A percentile compares a stretch with the other conserved stretches of the same genome.
Evolutionary conservation across 345 rosid genomes (phyloP).

Genomic region (Citrus sinensis): DNA sequence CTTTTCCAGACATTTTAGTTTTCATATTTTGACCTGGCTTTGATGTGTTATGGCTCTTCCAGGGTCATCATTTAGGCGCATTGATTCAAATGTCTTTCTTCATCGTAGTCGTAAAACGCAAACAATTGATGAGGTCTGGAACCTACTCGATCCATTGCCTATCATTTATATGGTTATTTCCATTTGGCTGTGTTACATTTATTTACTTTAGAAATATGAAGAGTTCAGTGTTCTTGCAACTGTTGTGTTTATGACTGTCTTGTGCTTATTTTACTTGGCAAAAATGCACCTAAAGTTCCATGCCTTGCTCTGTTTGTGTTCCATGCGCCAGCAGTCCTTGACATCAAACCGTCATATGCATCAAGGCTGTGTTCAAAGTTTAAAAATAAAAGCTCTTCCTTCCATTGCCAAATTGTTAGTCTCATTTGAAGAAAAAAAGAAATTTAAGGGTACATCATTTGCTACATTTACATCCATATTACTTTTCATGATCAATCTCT

Average conservation of each 20-base stretch:
- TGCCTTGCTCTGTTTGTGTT: not conserved
- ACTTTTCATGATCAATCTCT: not conserved
- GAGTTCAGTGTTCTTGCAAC: not conserved
- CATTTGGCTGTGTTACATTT: not conserved
- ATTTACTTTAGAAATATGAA: conserved; percentile 9
- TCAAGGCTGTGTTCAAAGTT: not conserved
- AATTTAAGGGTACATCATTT: not conserved
- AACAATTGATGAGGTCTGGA: conserved; percentile 87
- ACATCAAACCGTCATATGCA: not conserved
- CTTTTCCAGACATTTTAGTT: not conserved
- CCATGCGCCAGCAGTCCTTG: not conserved
- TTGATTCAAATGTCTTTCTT: conserved; percentile 71
- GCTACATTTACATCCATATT: not conserved
- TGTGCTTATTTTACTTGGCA: not conserved
- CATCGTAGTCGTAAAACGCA: conserved; percentile 85
- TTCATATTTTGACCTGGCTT: conserved; percentile 13
- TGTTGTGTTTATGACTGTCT: not conserved
- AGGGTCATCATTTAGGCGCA: conserved; percentile 60
- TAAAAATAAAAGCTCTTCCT: not conserved
- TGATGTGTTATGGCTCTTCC: conserved; percentile 44
- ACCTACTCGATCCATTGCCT: conserved; percentile 14
- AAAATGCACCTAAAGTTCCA: conserved; percentile 1
- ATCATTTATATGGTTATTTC: not conserved
- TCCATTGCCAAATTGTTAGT: conserved; percentile 1
- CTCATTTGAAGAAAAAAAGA: not conserved